Evolutionary conservation across 306 rosid species (phyloP).

Genomic region (Trifolium fragiferum): DNA sequence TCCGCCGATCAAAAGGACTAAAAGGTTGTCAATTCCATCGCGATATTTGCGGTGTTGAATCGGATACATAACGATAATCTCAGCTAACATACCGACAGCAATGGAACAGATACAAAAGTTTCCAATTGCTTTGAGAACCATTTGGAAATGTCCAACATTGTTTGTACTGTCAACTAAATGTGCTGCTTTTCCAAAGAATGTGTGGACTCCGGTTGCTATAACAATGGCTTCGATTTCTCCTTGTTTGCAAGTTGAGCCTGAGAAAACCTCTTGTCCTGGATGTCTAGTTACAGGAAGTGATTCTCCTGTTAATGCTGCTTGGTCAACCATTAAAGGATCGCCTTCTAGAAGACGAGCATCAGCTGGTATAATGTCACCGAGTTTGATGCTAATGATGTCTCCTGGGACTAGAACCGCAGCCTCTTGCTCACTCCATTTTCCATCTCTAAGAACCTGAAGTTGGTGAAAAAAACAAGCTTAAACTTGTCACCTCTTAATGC

Average conservation of each 20-base stretch:
- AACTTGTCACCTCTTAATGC: neutral
- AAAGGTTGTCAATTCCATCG: constrained; percentile 86
- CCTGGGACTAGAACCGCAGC: constrained; percentile 97
- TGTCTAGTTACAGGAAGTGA: constrained; percentile 90
- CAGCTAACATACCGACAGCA: constrained; percentile 84
- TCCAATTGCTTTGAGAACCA: constrained; percentile 89
- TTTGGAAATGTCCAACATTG: constrained; percentile 98
- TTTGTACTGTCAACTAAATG: constrained; percentile 96
- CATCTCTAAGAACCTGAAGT: constrained; percentile 91
- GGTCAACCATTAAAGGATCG: constrained; percentile 92
- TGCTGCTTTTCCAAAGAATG: constrained; percentile 98
- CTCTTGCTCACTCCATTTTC: constrained; percentile 88
- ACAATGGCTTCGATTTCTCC: constrained; percentile 98
- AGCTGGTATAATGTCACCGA: constrained; percentile 94
- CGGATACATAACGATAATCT: constrained; percentile 92
- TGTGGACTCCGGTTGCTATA: constrained; percentile 96
- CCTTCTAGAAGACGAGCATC: constrained; percentile 99
- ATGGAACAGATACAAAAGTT: constrained; percentile 96
- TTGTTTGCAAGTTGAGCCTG: constrained; percentile 98
- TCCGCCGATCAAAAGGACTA: constrained; percentile 96
- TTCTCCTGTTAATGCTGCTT: constrained; percentile 96
- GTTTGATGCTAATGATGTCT: constrained; percentile 86
- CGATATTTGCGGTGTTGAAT: constrained; percentile 84
- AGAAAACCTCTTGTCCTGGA: constrained; percentile 97
- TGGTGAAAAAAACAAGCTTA: neutral